Base-by-base conservation (phyloP, 2,329 filamentous ascomycete genomes). In the Diaporthe vaccinii region DNA sequence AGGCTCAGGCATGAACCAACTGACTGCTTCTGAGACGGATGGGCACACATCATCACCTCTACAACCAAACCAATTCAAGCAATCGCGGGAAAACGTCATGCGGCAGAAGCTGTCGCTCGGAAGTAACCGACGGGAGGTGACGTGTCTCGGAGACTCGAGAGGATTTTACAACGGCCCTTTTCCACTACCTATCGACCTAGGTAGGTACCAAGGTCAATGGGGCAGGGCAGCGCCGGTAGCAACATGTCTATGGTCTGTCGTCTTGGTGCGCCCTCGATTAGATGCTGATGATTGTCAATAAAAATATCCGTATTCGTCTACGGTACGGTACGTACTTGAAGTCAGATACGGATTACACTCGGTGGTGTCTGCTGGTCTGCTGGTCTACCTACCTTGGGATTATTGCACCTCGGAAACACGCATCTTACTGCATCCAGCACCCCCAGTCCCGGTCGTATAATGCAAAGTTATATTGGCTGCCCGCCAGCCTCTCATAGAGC, bases 91-190 rank as follows among this genome's bases (percentile, higher is more conserved):
- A 49, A 55, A 59, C 57, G 70, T 59, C 58, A 65, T 61, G 71
- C 58, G 31, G 22, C 58, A 51, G 20, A 73, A 55, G n/a, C 25
- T 61, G 34, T 53, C 58, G 39, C 58, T 73, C 71, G 44, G 46
- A 65, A 73, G 57, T 28, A 49, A 72, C 71, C n/a, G 58, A 53
- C 58, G 71, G 58, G 71, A 65, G 49, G 71, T 73, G 71, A 73
- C 71, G 71, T 73, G 71, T 73, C 71, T 65, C 46, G 51, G 34
- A 61, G 22, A 41, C 61, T 73, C 28, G 41, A 36, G 46, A 34
- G 58, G 2, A 41, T 62, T 36, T 59, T 3, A 22, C 49, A 65
- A 65, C 46, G 58, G 51, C 34, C 14, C 34, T 65, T 73, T 31
- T 44, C 58, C 58, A 65, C 49, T 69, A 34, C n/a, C 31, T 15